Base-by-base conservation (phyloP, 78 protist species). In the Blattamonas nauphoetae region DNA sequence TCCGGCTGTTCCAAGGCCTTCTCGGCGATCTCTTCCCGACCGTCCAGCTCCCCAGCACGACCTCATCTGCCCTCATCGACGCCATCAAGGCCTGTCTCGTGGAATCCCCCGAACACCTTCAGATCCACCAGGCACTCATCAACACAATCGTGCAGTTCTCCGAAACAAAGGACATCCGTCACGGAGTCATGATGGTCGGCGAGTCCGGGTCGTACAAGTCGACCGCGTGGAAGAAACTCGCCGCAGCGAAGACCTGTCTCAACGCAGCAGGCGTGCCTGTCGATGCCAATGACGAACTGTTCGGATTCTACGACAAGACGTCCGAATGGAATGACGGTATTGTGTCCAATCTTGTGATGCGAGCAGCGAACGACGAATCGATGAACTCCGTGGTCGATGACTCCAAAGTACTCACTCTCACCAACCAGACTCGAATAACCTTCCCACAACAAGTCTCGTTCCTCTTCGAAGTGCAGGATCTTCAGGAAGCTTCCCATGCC, bases 381-480 rank as follows among this genome's bases (percentile, higher is more conserved):
- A 92, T 95, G 96, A 95, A 95, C 91, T 89, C 96, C 0, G 94
- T 93, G 85, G 89, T 94, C 5, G 96, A 94, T 89, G 94, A 92
- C 89, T 90, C 91, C 79, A 91, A 91, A 91, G 35, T 94, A 64
- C 90, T 94, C 45, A 94, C 96, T 45, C 92, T 94, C 45, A 86
- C 80, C 88, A 90, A 84, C 86, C 90, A 93, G 0, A 94, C 92
- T 46, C 92, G 96, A 43, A 94, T 94, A 45, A 0, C 91, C 33
- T 71, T 94, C 87, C 92, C 94, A 32, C 78, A 79, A 41, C 87
- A 85, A 42, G 92, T 92, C 43, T 38, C 91, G 29, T 82, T 93
- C 29, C 81, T 95, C 78, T 95, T 95, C 81, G 97, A 95, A 85
- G 94, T 92, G 0, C 88, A 91, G 83, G 92, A 95, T 34, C 91